These are phyloP conservation scores for Mycocentrospora acerina DNA, from an alignment of 2,329 filamentous ascomycete genomes.

Conservation along the genomic window DNA sequence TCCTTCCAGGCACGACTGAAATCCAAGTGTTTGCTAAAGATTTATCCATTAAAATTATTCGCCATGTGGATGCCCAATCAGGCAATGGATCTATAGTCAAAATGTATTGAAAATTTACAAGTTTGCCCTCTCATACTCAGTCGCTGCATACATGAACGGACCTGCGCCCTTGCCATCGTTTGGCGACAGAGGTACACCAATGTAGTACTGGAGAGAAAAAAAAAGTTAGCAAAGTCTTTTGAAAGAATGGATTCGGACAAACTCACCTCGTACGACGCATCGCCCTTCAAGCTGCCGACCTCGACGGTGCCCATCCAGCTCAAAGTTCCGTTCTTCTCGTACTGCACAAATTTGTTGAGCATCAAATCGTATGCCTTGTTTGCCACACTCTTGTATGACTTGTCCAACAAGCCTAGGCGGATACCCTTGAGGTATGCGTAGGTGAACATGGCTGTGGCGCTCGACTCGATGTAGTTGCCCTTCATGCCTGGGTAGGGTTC, in stretches of 20 bases:
- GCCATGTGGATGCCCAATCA: no score
- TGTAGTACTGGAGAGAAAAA: conserved; percentile 36
- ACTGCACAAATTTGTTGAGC: conserved; percentile 49
- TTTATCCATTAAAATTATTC: no score
- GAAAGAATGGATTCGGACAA: not conserved
- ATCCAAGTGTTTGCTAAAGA: no score
- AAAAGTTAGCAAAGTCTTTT: conserved; percentile 2
- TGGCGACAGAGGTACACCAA: conserved; percentile 32
- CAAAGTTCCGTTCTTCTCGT: conserved; percentile 50
- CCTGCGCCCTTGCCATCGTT: conserved; percentile 47
- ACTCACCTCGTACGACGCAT: conserved; percentile 54
- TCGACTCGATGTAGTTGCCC: conserved; percentile 64
- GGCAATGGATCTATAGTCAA: no score
- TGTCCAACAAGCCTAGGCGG: conserved; percentile 34
- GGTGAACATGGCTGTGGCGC: conserved; percentile 56
- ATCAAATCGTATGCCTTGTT: conserved; percentile 50
- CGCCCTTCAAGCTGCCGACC: conserved; percentile 54
- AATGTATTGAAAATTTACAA: no score
- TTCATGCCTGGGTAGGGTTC: conserved; percentile 45
- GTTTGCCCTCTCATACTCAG: conserved; percentile 35
- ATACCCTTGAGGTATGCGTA: conserved; percentile 40
- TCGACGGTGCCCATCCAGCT: conserved; percentile 55
- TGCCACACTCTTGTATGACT: conserved; percentile 42
- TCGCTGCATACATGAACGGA: conserved; percentile 44
- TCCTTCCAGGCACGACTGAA: no score